Evolutionary conservation across 768 basidiomycete species (phyloP).

Genomic region (Austroboletus festivus): DNA sequence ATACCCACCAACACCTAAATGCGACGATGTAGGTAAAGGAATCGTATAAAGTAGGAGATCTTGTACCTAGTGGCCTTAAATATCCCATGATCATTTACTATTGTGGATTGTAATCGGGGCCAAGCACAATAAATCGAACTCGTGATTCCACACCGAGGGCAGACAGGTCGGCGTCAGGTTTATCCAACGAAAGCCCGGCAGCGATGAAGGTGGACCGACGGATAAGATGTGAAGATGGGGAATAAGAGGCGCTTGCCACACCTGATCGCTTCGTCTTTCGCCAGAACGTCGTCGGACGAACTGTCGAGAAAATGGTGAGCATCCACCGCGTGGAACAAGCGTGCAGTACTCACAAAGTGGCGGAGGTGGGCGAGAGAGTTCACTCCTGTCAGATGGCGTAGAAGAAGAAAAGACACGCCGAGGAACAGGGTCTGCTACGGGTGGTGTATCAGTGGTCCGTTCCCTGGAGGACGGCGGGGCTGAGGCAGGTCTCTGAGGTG

Average conservation of each 20-base stretch:
- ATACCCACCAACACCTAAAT: slow-evolving; percentile 8
- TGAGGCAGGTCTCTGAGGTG: slow-evolving; percentile 17
- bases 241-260: slow-evolving; percentile 66
- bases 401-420: slow-evolving; percentile 17
- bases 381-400: slow-evolving; percentile 24
- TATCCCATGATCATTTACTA: slow-evolving; percentile 19
- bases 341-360: slow-evolving; percentile 52
- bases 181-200: slow-evolving; percentile 66
- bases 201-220: slow-evolving; percentile 79
- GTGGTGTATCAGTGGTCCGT: not conserved
- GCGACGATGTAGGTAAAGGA: slow-evolving; percentile 1
- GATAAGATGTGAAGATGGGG: slow-evolving; percentile 68
- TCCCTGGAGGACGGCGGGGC: slow-evolving; percentile 16
- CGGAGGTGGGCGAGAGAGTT: slow-evolving; percentile 58
- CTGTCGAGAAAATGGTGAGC: slow-evolving; percentile 34
- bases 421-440: slow-evolving; percentile 5
- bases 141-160: slow-evolving; percentile 62
- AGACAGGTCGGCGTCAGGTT: slow-evolving; percentile 56
- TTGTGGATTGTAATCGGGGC: slow-evolving; percentile 36
- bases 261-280: slow-evolving; percentile 69
- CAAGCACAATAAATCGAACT: slow-evolving; percentile 38
- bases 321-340: not conserved
- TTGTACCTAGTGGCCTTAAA: slow-evolving; percentile 17
- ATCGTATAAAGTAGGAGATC: slow-evolving; percentile 1
- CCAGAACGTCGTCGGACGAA: slow-evolving; percentile 84